phyloP scores from a whole-genome alignment of 2,329 filamentous ascomycete species.

The Dothistroma pini region DNA sequence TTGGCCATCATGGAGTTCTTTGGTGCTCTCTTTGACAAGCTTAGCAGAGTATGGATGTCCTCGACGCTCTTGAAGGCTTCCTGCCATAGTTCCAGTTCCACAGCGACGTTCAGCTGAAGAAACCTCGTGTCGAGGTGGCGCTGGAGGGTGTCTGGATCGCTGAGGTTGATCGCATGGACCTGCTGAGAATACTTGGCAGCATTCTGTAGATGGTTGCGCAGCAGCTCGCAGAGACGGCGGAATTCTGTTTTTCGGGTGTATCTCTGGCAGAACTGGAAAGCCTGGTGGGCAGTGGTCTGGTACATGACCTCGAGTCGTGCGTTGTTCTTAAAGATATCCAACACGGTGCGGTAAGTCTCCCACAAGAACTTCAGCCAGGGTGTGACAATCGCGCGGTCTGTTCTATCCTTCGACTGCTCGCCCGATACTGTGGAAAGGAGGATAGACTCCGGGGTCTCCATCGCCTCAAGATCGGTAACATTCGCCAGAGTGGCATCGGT shows the following conservation, averaged over 20 bases:
- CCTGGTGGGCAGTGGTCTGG: constrained; percentile 95
- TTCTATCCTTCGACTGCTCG: constrained; percentile 95
- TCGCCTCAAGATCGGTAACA: constrained; percentile 93
- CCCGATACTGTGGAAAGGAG: constrained; percentile 96
- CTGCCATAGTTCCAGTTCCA: constrained; percentile 97
- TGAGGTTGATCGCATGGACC: constrained; percentile 99
- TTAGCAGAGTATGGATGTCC: constrained; percentile 96
- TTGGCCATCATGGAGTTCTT: constrained; percentile 99
- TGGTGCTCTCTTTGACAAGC: constrained; percentile 92
- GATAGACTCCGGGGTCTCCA: constrained; percentile 96
- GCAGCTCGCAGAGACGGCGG: constrained; percentile 93
- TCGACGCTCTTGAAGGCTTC: constrained; percentile 99
- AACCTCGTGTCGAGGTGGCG: constrained; percentile 97
- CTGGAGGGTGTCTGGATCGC: constrained; percentile 94
- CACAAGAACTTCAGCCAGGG: constrained; percentile 99
- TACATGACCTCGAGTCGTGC: constrained; percentile 96
- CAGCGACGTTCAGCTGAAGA: constrained; percentile 96
- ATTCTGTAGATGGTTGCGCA: constrained; percentile 98
- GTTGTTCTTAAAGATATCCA: constrained; percentile 99
- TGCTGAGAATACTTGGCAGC: constrained; percentile 98
- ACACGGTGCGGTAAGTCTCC: constrained; percentile 97
- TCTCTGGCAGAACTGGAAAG: constrained; percentile 98
- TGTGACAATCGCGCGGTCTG: constrained; percentile 95
- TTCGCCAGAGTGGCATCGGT: constrained; percentile 67
- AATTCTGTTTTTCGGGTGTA: constrained; percentile 99